Percentiles rank a stretch among this genome's conserved stretches.
phyloP scores from a whole-genome alignment of 768 basidiomycete species.

The Lactifluus hygrophoroides region DNA sequence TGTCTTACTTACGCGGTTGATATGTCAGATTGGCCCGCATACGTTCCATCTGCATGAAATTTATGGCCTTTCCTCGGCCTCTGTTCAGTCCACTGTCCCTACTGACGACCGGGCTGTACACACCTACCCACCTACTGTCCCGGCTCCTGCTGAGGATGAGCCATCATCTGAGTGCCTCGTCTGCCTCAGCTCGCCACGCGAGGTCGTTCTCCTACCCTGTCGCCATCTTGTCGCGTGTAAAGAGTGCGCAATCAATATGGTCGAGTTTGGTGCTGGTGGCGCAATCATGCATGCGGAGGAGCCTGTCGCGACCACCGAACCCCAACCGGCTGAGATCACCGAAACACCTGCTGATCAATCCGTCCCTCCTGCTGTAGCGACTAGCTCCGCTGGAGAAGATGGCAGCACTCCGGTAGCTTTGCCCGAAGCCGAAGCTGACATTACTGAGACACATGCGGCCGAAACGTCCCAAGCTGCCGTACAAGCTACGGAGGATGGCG shows the following conservation, averaged over 20 bases:
- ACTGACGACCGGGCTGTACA: constrained; percentile 36
- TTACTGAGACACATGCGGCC: not conserved
- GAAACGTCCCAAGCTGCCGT: constrained; percentile 11
- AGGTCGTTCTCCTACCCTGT: constrained; percentile 90
- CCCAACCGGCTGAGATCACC: constrained; percentile 25
- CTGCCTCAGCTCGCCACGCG: constrained; percentile 79
- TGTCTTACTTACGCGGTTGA: not conserved
- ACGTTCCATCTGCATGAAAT: constrained; percentile 96
- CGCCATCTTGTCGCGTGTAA: constrained; percentile 92
- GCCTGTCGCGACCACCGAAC: constrained; percentile 26
- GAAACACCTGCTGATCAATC: constrained; percentile 14
- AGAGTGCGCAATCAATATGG: constrained; percentile 94
- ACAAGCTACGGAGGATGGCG: constrained; percentile 16
- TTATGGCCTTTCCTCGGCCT: constrained; percentile 69
- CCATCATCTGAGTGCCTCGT: constrained; percentile 86
- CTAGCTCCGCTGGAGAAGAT: constrained; percentile 21
- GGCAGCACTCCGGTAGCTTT: not conserved
- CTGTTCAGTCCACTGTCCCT: constrained; percentile 25
- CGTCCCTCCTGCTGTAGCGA: constrained; percentile 25
- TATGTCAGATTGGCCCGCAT: constrained; percentile 73
- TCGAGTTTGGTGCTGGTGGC: constrained; percentile 93
- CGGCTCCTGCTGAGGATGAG: constrained; percentile 45
- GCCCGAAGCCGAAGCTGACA: not conserved
- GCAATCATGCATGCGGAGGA: constrained; percentile 57
- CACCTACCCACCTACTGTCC: constrained; percentile 39